Conservation (phyloP, 495 filamentous ascomycete genomes). For the Glonium stellatum region DNA sequence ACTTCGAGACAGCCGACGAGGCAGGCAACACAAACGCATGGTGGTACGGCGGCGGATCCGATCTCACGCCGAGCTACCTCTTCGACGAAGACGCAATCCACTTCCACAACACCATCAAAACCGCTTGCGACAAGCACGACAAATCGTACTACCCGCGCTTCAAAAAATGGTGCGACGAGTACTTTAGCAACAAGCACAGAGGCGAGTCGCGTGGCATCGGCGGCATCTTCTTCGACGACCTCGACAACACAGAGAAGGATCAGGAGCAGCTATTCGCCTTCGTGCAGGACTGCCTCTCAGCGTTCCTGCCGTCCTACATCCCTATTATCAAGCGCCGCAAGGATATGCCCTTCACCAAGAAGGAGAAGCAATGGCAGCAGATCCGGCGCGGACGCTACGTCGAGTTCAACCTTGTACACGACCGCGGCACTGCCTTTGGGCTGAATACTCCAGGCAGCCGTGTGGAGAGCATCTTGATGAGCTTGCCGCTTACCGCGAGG, state of each 20-base stretch:
- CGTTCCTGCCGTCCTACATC: constrained; percentile 86
- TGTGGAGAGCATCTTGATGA: constrained; percentile 97
- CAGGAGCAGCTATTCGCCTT: constrained; percentile 92
- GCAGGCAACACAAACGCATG: constrained; percentile 70
- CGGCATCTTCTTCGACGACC: constrained; percentile 97
- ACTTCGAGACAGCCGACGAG: constrained; percentile 87
- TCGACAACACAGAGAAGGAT: constrained; percentile 79
- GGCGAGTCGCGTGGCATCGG: constrained; percentile 83
- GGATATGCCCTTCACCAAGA: constrained; percentile 77
- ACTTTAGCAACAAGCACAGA: constrained; percentile 90
- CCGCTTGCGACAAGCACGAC: constrained; percentile 89
- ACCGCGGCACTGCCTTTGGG: constrained; percentile 91
- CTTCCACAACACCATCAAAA: constrained; percentile 91
- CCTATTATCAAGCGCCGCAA: constrained; percentile 83
- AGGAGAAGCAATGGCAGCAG: constrained; percentile 95
- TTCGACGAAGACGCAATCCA: constrained; percentile 96
- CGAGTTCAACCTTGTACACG: constrained; percentile 97
- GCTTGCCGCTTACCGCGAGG: constrained; percentile 80
- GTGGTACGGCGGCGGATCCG: constrained; percentile 97
- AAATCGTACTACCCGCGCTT: constrained; percentile 87
- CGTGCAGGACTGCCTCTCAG: constrained; percentile 70
- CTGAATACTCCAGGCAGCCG: constrained; percentile 86
- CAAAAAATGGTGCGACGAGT: constrained; percentile 98
- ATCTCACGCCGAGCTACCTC: constrained; percentile 88
- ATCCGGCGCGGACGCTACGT: constrained; percentile 88